Conservation (phyloP, 2,329 filamentous ascomycete species). For the Fusarium camptoceras region DNA sequence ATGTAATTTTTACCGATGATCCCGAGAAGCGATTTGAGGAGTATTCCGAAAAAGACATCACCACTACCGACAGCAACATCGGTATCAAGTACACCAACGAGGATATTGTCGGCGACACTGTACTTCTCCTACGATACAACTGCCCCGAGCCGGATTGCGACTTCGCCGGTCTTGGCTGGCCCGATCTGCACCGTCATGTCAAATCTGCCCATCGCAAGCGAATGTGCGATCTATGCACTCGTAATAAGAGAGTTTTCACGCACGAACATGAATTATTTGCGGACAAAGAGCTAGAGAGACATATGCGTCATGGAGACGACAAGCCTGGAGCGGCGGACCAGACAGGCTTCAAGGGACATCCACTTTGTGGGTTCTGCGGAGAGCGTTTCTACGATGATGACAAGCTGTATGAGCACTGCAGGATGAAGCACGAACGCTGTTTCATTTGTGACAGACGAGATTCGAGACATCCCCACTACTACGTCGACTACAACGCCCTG, state of each 20-base stretch:
- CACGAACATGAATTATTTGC: conserved; percentile 97
- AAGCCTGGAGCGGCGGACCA: conserved; percentile 89
- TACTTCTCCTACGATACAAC: conserved; percentile 90
- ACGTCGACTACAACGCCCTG: conserved; percentile 85
- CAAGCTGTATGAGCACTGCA: conserved; percentile 92
- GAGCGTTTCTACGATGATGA: conserved; percentile 96
- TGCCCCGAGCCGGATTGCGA: conserved; percentile 86
- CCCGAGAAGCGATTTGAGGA: conserved; percentile 84
- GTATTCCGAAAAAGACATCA: conserved; percentile 79
- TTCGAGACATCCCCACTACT: conserved; percentile 86
- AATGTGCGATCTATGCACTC: conserved; percentile 90
- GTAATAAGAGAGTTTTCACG: conserved; percentile 98
- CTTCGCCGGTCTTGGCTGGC: conserved; percentile 79
- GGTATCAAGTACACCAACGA: conserved; percentile 91
- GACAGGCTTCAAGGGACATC: conserved; percentile 96
- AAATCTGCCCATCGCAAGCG: conserved; percentile 84
- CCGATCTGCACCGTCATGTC: conserved; percentile 77
- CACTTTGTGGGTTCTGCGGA: conserved; percentile 91
- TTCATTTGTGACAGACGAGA: conserved; percentile 87
- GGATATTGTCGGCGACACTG: conserved; percentile 91
- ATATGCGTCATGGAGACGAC: conserved; percentile 92
- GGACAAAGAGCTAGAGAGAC: conserved; percentile 80
- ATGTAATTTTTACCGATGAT: conserved; percentile 93
- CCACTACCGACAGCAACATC: conserved; percentile 82
- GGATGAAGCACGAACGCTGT: conserved; percentile 93